phyloP scores from a whole-genome alignment of 163 green algal species.

The Chlamydomonas reinhardtii region DNA sequence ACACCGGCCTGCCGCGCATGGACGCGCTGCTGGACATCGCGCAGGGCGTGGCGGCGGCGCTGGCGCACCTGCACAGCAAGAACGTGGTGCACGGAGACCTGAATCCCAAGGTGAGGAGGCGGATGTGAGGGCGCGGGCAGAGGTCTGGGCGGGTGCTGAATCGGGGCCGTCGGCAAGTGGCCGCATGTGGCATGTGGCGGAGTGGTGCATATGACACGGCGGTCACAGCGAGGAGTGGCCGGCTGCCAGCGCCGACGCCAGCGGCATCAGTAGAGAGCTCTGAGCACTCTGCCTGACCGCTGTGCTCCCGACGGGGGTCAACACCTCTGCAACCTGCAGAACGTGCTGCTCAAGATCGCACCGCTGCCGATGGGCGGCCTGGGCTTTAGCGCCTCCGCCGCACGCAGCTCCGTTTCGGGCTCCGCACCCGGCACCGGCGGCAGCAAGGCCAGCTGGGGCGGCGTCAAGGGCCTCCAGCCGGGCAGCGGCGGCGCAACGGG shows the following conservation, averaged over 20 bases:
- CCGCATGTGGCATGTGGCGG: no score
- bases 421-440: background rate
- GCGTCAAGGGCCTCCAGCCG: background rate
- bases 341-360: constrained; percentile 39
- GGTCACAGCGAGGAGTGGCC: no score
- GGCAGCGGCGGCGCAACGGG: no score
- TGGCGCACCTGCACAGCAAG: constrained; percentile 47
- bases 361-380: background rate
- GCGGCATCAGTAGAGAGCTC: no score
- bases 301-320: no score
- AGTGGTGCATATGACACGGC: no score
- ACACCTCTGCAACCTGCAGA: background rate
- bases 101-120: constrained; percentile 23
- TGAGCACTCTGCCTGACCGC: no score
- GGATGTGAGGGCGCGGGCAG: background rate
- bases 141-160: background rate
- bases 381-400: background rate
- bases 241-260: no score
- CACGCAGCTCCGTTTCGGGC: background rate
- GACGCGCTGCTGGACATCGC: constrained; percentile 47
- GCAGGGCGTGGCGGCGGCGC: constrained; percentile 20
- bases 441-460: no score
- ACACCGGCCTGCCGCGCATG: constrained; percentile 10
- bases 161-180: no score
- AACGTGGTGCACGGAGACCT: constrained; percentile 48